Base-by-base conservation (phyloP, 2,329 filamentous ascomycete genomes). In the Elsinoe fawcettii region DNA sequence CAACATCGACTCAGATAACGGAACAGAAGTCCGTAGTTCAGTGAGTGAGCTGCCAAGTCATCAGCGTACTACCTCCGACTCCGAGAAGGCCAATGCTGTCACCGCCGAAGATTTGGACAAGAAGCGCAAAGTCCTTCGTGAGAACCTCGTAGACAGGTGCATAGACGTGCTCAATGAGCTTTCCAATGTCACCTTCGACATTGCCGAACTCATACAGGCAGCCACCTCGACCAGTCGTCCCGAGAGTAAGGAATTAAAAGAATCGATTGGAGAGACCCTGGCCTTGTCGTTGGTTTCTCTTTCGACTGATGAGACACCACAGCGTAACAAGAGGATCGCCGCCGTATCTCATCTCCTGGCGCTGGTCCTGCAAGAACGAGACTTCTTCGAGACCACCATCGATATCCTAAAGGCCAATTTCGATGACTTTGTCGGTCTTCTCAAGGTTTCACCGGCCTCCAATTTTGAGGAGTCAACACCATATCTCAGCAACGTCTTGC, bases 261-360 rank as follows among this genome's bases (percentile, higher is more conserved):
- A 83, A 60, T 88, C 93, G 57, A 86, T 95, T 63, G 90, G 88
- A 14, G 82, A 86, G 53, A 95, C 90, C 0, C 75, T 99, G 46
- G 85, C 91, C 3, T 86, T 88, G 65, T 95, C 90, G 0, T 75
- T 99, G 11, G 86, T 95, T 49, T 85, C 83, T 8, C 70, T 85
- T 53, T 61, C 62, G 7, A 66, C 61, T 43, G 61, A 65, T 39
- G 78, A 83, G 59, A 75, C 80, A 63, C 73, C 77, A 55, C 72
- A 73, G 16, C 74, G 77, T 23, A 80, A 81, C 41, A 81, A 82
- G 65, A 92, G 90, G 68, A 83, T 99, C 63, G 87, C 90, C 18
- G 89, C 93, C 1, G 96, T 95, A 72, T 90, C 93, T 16, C 92
- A 99, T 71, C 79, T 99, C 12, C 77, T 99, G 9, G 93, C 90